Evolutionary conservation across 1,139 yeast species (phyloP), one percentile per base, ranked within the genome.

Genomic region (Pichia sp.): DNA sequence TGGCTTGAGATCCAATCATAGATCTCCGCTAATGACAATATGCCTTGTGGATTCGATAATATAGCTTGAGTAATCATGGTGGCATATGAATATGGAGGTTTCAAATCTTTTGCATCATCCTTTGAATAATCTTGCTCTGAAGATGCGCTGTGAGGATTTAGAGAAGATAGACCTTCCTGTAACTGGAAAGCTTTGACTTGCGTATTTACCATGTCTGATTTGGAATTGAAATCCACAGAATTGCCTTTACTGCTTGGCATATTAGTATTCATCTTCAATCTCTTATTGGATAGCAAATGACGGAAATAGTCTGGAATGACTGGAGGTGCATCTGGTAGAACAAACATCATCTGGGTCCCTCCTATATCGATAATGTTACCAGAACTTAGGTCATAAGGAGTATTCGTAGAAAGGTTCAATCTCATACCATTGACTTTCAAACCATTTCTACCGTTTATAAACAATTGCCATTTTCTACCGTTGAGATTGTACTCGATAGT

Each of bases 1-100:
- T 87, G 92, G 34, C 81, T 72, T 11, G 95, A 75, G 53, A 93
- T 93, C 92, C 96, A 93, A 61, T 84, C 86, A 71, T 93, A 93
- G 56, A 93, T 93, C 66, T 93, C 98, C 1, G 96, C 81, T 62
- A 93, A 73, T 8, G 97, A 88, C 78, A 93, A 78, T 49, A 88
- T 90, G 51, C 96, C 96, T 55, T 90, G 96, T 1, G 81, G 79
- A 56, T 90, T 87, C 2, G 96, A 87, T 62, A 95, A 74, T 42
- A 95, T 93, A 0, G 99, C 97, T 69, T 93, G 98, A 2, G 99
- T 90, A 63, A 93, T 93, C 97, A 93, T 90, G 2, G 98, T 93
- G 0, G 99, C 99, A 69, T 93, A 93, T 30, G 96, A 87, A 68
- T 87, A 93, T 1, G 99, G 99, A 10, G 99, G 99, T 70, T 93